Evolutionary conservation across 2,329 filamentous ascomycete genomes (phyloP).

Genomic region (Cladosporium cucumerinum): DNA sequence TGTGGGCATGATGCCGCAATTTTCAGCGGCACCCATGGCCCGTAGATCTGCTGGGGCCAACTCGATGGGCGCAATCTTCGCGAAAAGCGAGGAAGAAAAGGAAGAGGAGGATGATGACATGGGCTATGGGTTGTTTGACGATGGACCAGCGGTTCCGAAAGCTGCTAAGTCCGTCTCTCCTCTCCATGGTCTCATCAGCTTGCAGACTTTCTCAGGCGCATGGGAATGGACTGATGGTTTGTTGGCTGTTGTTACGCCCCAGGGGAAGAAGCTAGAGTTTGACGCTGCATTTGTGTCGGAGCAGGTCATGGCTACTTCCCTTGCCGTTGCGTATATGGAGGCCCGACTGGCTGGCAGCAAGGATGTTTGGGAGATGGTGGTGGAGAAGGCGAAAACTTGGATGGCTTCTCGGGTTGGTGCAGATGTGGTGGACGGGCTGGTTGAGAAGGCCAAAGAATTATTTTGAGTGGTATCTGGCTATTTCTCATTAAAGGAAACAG

Average conservation of each 20-base stretch:
- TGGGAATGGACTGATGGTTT: constrained; percentile 44
- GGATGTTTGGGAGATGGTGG: constrained; percentile 63
- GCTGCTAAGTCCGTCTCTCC: background rate
- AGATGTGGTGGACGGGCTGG: background rate
- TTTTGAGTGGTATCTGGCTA: background rate
- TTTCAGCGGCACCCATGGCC: background rate
- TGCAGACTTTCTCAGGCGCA: constrained; percentile 49
- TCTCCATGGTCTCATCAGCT: background rate
- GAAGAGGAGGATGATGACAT: constrained; percentile 22
- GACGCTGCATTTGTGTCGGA: constrained; percentile 9
- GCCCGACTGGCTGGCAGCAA: constrained; percentile 42
- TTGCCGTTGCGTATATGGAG: constrained; percentile 52
- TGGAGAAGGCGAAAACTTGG: constrained; percentile 53
- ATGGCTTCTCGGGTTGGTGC: constrained; percentile 2
- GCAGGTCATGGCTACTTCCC: constrained; percentile 35
- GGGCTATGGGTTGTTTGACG: constrained; percentile 23
- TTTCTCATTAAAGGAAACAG: background rate
- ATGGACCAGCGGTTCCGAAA: background rate
- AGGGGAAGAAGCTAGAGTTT: background rate
- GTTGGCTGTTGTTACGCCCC: constrained; percentile 23
- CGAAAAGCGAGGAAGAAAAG: background rate
- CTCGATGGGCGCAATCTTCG: background rate
- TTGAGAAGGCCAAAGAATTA: constrained; percentile 1
- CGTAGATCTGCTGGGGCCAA: background rate
- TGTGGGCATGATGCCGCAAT: background rate